Conservation (phyloP, 257 asterid genomes). For the Ligustrum vulgare region DNA sequence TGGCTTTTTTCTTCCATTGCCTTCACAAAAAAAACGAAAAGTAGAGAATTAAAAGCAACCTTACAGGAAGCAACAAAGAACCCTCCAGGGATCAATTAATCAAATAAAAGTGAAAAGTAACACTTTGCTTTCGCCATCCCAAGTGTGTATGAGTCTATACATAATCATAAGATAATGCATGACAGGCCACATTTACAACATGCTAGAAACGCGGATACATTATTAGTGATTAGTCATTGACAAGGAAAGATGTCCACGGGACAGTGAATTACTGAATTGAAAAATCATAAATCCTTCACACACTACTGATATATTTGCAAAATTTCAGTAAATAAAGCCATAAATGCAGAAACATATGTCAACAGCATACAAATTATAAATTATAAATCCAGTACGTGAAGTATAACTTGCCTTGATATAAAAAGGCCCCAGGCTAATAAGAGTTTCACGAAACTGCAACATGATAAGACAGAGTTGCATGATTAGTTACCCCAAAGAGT, state of each 20-base stretch:
- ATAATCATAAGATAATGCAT: slow-evolving; percentile 3
- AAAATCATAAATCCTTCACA: not conserved
- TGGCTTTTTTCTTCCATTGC: not conserved
- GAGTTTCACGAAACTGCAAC: slow-evolving; percentile 95
- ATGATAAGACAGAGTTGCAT: slow-evolving; percentile 25
- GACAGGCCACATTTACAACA: not conserved
- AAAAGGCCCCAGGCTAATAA: slow-evolving; percentile 89
- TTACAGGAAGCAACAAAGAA: not conserved
- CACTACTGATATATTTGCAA: not conserved
- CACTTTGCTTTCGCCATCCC: not conserved
- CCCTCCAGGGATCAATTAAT: not conserved
- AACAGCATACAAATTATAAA: slow-evolving; percentile 21
- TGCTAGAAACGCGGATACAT: not conserved
- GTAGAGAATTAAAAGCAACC: not conserved
- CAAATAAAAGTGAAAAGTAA: slow-evolving; percentile 4
- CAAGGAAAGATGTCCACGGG: not conserved
- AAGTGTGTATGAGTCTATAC: not conserved
- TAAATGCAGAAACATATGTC: not conserved
- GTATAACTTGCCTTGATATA: slow-evolving; percentile 82
- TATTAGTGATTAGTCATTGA: not conserved
- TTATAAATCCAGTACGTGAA: slow-evolving; percentile 10
- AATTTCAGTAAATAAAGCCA: slow-evolving; percentile 10
- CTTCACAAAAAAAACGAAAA: not conserved
- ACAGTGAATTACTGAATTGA: not conserved
- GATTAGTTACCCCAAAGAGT: slow-evolving; percentile 18